These are phyloP conservation scores for Vigna nakashimae DNA, from an alignment of 306 rosid species.

Conservation along the genomic window DNA sequence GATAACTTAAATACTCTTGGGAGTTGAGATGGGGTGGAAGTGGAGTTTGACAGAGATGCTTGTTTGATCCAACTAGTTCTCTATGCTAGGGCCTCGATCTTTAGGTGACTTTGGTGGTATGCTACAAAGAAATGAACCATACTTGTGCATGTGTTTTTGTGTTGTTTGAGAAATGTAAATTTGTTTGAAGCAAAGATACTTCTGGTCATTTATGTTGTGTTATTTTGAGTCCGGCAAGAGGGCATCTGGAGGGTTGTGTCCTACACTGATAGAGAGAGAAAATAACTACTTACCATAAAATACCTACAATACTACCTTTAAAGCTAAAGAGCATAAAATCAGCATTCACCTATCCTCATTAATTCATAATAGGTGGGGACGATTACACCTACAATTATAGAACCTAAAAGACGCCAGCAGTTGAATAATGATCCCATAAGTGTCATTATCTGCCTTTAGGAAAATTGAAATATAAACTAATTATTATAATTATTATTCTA, in stretches of 20 bases:
- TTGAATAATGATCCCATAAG: neutral
- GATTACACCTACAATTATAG: neutral
- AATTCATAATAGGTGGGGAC: neutral
- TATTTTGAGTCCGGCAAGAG: neutral
- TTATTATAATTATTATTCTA: no score
- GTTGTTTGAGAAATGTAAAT: neutral
- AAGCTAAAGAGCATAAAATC: neutral
- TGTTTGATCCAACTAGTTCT: conserved; percentile 26
- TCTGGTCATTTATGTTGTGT: neutral
- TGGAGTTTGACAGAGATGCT: neutral
- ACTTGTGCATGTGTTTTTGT: neutral
- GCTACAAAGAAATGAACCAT: conserved; percentile 4
- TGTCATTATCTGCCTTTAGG: neutral
- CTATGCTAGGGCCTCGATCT: conserved; percentile 18
- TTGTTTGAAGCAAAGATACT: conserved; percentile 19
- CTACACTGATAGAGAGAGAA: neutral
- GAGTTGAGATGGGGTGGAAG: neutral
- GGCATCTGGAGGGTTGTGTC: neutral
- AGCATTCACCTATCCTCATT: neutral
- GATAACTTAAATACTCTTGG: neutral
- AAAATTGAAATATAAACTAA: no score
- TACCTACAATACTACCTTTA: neutral
- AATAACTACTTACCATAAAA: neutral
- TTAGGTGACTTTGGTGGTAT: conserved; percentile 15
- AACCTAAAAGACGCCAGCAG: neutral